Evolutionary conservation across 2,329 filamentous ascomycete genomes (phyloP).

Genomic region (Harringtonia lauricola): DNA sequence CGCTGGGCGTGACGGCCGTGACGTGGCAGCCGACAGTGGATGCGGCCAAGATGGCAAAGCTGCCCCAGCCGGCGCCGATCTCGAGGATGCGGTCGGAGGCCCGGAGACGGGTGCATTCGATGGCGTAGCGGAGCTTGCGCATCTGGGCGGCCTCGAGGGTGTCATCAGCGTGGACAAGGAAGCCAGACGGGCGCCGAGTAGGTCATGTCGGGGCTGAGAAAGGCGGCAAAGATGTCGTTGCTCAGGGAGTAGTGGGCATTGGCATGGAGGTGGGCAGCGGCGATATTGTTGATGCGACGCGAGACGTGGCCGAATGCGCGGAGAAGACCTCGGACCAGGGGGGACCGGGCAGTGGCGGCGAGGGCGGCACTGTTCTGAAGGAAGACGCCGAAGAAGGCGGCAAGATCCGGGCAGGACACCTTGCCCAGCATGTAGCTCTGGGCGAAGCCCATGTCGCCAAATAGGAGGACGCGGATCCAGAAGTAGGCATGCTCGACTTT

Average conservation of each 20-base stretch:
- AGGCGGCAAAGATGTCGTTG: slow-evolving; percentile 66
- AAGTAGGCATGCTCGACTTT: not conserved
- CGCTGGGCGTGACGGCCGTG: slow-evolving; percentile 56
- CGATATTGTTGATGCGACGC: slow-evolving; percentile 43
- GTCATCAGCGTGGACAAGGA: slow-evolving; percentile 23
- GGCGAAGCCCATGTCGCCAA: slow-evolving; percentile 64
- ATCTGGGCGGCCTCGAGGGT: slow-evolving; percentile 54
- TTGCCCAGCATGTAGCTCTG: slow-evolving; percentile 66
- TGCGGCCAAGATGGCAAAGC: slow-evolving; percentile 60
- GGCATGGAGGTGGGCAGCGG: slow-evolving; percentile 53
- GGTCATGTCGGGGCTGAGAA: slow-evolving; percentile 65
- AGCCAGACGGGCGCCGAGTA: slow-evolving; percentile 62
- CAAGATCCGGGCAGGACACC: slow-evolving; percentile 54
- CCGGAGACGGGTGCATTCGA: slow-evolving; percentile 53
- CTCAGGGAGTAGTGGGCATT: slow-evolving; percentile 66
- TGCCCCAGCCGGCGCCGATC: slow-evolving; percentile 68
- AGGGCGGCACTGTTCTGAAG: slow-evolving; percentile 55
- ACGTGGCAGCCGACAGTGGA: slow-evolving; percentile 54
- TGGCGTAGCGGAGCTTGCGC: slow-evolving; percentile 55
- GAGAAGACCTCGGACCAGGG: slow-evolving; percentile 45
- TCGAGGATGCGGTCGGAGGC: slow-evolving; percentile 58
- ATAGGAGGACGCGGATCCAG: slow-evolving; percentile 58
- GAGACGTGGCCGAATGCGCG: too few relatives aligned
- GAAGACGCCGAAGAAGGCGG: slow-evolving; percentile 62
- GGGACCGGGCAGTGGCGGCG: slow-evolving; percentile 47